Evolutionary conservation across 2,329 filamentous ascomycete genomes (phyloP), one percentile per base, ranked within the genome.

Genomic region (Pseudogymnoascus sp.): DNA sequence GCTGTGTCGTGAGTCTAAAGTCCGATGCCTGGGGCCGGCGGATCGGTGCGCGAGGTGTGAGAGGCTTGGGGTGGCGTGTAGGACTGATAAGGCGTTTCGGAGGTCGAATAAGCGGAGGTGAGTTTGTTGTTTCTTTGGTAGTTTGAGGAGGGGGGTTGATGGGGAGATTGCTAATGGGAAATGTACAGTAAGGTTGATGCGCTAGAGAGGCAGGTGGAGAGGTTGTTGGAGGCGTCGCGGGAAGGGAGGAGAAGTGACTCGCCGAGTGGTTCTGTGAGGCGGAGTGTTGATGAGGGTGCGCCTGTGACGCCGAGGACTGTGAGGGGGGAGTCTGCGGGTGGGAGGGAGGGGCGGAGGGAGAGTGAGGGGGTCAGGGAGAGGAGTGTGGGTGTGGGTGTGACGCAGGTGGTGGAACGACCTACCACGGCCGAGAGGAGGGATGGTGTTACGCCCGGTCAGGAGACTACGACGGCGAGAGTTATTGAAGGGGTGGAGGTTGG

Each of bases 31-130:
- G 2, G 35, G n/a, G 7, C 37, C 59, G 2, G 34, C 57, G 1
- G 38, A 57, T 7, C 4, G 28, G 6, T 66, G 65, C 39, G 47
- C 61, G 37, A 39, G 65, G 18, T 67, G 64, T 32, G 28, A 28
- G 8, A 63, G 63, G 22, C 47, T 65, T 20, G 63, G 63, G 8
- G 35, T 65, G 34, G 64, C 61, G 18, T 67, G 65, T 60, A 35
- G 60, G 25, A 59, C 65, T 32, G 65, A 67, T 32, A 60, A 64
- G 9, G 63, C 25, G 8, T 67, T 65, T 62, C 61, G 63, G 61
- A 63, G 66, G 47, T 61, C 60, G 20, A 60, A 61, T 41, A 67
- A 66, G 35, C 60, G 65, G 30, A 63, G 62, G 65, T 63, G 39
- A 43, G 20, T 25, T 22, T 11, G 12, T 2, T 3, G 3, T n/a